Base-by-base conservation (phyloP, 371 early-diverging fungal species). In the Choanephora cucurbitarum region DNA sequence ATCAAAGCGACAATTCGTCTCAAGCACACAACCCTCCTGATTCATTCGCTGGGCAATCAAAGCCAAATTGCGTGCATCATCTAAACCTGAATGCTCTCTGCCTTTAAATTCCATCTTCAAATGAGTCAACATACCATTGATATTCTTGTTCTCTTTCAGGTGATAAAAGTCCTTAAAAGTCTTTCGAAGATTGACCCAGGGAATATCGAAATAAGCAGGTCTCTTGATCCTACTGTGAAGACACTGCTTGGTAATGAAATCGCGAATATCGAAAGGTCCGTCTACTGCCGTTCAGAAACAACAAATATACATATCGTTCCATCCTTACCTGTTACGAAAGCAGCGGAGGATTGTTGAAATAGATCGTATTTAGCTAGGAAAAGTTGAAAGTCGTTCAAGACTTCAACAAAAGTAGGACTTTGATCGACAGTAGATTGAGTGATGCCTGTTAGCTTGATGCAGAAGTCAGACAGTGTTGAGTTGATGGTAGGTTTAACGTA, bases 201-300 rank as follows among this genome's bases (percentile, higher is more conserved):
- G 73, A 55, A 69, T 48, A 21, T 64, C 60, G 71, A 84, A 77
- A 54, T 79, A 83, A 0, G 46, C 48, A 0, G 82, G 84, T 39
- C 79, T 75, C 22, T 69, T 65, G 51, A 81, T 69, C 11, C 66
- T 49, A 21, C 85, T 84, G 41, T 75, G 75, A 0, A 43, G 49
- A 42, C 83, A 81, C 57, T 86, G 84, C 56, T 91, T 89, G 23
- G 79, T 73, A 19, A 91, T 74, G 67, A 91, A 93, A 55, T 90
- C 89, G 3, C 90, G 86, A 44, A 92, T 82, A 65, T 93, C 94
- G 79, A 86, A 92, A 0, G 91, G 90, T 0, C 93, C 92, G 66
- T 90, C 90, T 57, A 28, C 5, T 3, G 7, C 5, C 3, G 28
- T n/a, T n/a, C n/a, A n/a, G n/a, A n/a, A n/a, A n/a, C 81, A 72